Evolutionary conservation across 306 rosid genomes (phyloP), one percentile per base, ranked within the genome.

Genomic region (Pterocarpus macrocarpus): DNA sequence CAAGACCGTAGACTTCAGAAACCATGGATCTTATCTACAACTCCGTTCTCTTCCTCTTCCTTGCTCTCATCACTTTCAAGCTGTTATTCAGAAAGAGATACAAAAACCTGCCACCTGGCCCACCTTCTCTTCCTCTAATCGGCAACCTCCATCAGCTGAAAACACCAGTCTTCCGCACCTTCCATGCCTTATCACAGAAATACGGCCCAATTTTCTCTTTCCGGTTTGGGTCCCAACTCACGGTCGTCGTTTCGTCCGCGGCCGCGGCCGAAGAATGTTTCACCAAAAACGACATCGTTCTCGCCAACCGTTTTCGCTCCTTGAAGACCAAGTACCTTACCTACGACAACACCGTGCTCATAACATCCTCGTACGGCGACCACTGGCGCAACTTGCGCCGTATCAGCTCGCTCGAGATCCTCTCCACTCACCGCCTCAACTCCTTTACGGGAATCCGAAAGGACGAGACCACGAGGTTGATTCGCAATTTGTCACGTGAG

Each of bases 331-430:
- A 93, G 83, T 73, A 87, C 81, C 0, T 91, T 0, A 87, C 53
- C 53, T 93, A 81, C 68, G 58, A 91, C 86, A 7, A 72, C 73
- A 88, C 94, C 72, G 75, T 57, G 2, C 0, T 93, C 0, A 1
- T 61, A 0, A 0, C 35, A 1, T 1, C 97, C 1, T 64, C 93
- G 1, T 87, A 91, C 50, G 97, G 97, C 5, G 97, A 91, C 28
- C 94, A 88, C 70, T 93, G 97, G 97, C 94, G 94, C 17, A 93
- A 90, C 87, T 56, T 90, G 1, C 97, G 97, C n/a, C 94, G 94
- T 30, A 87, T 93, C 0, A 76, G 90, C 44, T 22, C 93, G 2
- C 28, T 84, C 0, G 94, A 93, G 68, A 89, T 93, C 47, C 88
- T 89, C 77, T 93, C 95, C 15, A 9, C 85, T 14, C 77, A 81